Base-by-base conservation (phyloP, 83 land plant species). In the Picea mariana region DNA sequence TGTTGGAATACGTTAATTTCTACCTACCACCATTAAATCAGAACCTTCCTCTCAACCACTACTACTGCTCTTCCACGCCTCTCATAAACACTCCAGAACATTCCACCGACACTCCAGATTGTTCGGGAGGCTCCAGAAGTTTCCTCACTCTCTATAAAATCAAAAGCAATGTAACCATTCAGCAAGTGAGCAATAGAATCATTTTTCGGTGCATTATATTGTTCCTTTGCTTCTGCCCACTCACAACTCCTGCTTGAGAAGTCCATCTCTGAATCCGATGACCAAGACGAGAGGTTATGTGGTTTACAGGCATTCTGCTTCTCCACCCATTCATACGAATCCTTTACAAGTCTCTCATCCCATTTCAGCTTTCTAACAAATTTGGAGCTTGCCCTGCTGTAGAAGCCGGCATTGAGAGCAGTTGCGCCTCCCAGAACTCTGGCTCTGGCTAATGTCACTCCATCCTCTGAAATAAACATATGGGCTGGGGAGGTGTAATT, bases 381-480 rank as follows among this genome's bases (percentile, higher is more conserved):
- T 23, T 71, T 82, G 1, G 73, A 44, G 42, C 87, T 83, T 0
- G 91, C 93, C 18, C 91, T 82, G 15, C 82, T 67, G 80, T 89
- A 93, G 72, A 89, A 91, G 5, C 89, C 95, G 11, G 87, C 93
- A 80, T 93, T 91, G 23, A 93, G 49, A 78, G 79, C 75, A 16
- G 84, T 83, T 2, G 86, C 82, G 0, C 95, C 95, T 47, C 95
- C 95, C 1, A 93, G 85, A 20, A 91, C 93, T 12, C 93, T 77
- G 1, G 85, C 90, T 9, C 95, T 76, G 6, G 47, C 17, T 61
- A 83, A 86, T 2, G 16, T 58, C 5, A 93, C 87, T 15, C 93
- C 95, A 79, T 93, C 93, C 62, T 84, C 82, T 63, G 95, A 86
- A 11, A 78, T 69, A 73, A 93, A 91, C 8, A 62, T 4, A 71